Base-by-base conservation (phyloP, 306 rosid species). In the Begonia masoniana region DNA sequence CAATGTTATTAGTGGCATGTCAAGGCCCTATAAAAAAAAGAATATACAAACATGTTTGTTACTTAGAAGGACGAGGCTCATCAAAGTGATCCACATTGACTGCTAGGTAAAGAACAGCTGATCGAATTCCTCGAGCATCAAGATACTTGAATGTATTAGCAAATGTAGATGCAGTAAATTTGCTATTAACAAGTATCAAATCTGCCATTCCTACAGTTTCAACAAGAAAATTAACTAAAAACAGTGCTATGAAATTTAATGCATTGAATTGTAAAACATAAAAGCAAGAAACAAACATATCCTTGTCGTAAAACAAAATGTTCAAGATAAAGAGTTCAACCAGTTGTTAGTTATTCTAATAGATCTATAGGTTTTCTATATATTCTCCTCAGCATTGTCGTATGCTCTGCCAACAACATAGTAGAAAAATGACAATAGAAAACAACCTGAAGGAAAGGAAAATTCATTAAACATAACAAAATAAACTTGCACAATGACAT, bases 371-470 rank as follows among this genome's bases (percentile, higher is more conserved):
- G 97, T 59, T 78, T 81, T 67, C 97, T 73, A 62, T 91, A 91
- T 55, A 85, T 61, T 79, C 81, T 83, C 78, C 94, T 81, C 23
- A 85, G 54, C 59, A 75, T 58, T 47, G 94, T 85, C 11, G 85
- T 60, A 70, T 83, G 97, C 57, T 81, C 72, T 70, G 97, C 96
- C 62, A 91, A 74, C 39, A 91, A 81, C 70, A 91, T 64, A 76
- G 85, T 96, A 12, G 96, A 94, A 77, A 85, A 91, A 77, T 91
- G 97, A 69, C 94, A 85, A 47, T 91, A 91, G 80, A 85, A 91
- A 43, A 91, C 85, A 63, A 91, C 85, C 97, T 78, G 74, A 24
- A 52, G 11, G 31, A 50, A 6, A 51, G 13, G 24, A 14, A 41
- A 47, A 9, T 15, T 50, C 57, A 39, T 41, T 61, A 2, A 55